Evolutionary conservation across 192 early-diverging fungal species (phyloP), one percentile per base, ranked within the genome.

Genomic region (Gaertneriomyces sp.): DNA sequence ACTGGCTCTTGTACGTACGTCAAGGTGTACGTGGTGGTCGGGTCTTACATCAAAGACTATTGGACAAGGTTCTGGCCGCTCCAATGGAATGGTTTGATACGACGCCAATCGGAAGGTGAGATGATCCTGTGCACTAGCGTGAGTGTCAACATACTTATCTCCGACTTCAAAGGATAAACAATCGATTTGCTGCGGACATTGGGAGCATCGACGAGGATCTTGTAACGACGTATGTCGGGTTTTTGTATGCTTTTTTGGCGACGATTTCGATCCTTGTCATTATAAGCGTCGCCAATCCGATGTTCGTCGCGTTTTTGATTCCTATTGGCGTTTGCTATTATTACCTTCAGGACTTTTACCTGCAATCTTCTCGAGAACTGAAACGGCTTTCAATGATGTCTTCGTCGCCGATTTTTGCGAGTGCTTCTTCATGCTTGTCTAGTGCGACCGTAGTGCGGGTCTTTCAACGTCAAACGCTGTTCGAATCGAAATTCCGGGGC

Each of bases 71-170:
- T 6, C 63, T 93, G 63, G 76, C 85, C 8, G 89, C 89, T 4
- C 88, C 90, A 6, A 80, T 89, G 63, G 76, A 76, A 7, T 93
- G 92, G 73, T 91, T 88, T 64, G 80, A 76, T 51, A 81, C 78
- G 10, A 89, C 85, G 0, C 85, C 88, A 16, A 43, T 87, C 9
- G 88, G 88, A 10, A 76, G 83, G 25, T 9, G n/a, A n/a, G n/a
- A n/a, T n/a, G n/a, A n/a, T n/a, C n/a, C n/a, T n/a, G n/a, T n/a
- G n/a, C n/a, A n/a, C n/a, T n/a, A n/a, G n/a, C n/a, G n/a, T n/a
- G n/a, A n/a, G n/a, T n/a, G n/a, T n/a, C n/a, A n/a, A n/a, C n/a
- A n/a, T n/a, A n/a, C n/a, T n/a, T n/a, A n/a, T n/a, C n/a, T n/a
- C n/a, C n/a, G n/a, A n/a, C n/a, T n/a, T n/a, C n/a, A n/a, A n/a